phyloP scores from a whole-genome alignment of 1,284 basidiomycete genomes.

The Moesziomyces aphidis region DNA sequence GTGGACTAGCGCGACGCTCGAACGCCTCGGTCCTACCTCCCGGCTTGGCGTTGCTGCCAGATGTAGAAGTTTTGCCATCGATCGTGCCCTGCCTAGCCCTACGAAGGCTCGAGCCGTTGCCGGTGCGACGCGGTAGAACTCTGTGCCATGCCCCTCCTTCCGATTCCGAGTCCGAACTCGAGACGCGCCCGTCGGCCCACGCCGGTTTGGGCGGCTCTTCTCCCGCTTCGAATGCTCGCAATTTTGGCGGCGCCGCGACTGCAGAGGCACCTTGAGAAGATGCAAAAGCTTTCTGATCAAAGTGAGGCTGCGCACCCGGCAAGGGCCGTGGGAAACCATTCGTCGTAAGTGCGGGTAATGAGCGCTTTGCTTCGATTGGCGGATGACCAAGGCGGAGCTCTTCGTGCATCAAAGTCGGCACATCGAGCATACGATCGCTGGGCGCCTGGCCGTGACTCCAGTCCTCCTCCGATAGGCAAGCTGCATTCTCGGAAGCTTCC shows the following conservation, averaged over 20 bases:
- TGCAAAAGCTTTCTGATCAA: not conserved
- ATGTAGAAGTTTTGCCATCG: conserved; percentile 9
- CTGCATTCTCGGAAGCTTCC: conserved; percentile 30
- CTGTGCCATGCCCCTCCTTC: conserved; percentile 50
- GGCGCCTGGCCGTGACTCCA: conserved; percentile 5
- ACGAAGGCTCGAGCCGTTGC: conserved; percentile 31
- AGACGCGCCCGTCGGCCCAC: conserved; percentile 21
- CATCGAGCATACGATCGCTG: conserved; percentile 9
- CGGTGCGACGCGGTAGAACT: conserved; percentile 38
- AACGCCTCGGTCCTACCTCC: conserved; percentile 6
- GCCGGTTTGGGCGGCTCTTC: conserved; percentile 12
- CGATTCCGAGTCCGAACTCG: conserved; percentile 46
- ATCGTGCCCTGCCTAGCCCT: conserved; percentile 20
- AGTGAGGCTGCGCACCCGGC: too few relatives aligned
- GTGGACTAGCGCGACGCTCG: conserved; percentile 29
- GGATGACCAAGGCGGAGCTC: not conserved
- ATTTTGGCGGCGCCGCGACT: too few relatives aligned
- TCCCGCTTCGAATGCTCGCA: too few relatives aligned
- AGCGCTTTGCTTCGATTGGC: not conserved
- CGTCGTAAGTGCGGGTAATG: too few relatives aligned
- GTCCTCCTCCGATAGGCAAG: conserved; percentile 28
- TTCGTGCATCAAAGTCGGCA: conserved; percentile 4
- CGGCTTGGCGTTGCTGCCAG: conserved; percentile 4
- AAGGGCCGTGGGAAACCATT: not conserved
- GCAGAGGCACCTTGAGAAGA: not conserved